A percentile compares a stretch with the other conserved stretches of the same genome.
These are phyloP conservation scores for Penicillium soppii DNA, from an alignment of 495 filamentous ascomycete genomes.

Conservation along the genomic window DNA sequence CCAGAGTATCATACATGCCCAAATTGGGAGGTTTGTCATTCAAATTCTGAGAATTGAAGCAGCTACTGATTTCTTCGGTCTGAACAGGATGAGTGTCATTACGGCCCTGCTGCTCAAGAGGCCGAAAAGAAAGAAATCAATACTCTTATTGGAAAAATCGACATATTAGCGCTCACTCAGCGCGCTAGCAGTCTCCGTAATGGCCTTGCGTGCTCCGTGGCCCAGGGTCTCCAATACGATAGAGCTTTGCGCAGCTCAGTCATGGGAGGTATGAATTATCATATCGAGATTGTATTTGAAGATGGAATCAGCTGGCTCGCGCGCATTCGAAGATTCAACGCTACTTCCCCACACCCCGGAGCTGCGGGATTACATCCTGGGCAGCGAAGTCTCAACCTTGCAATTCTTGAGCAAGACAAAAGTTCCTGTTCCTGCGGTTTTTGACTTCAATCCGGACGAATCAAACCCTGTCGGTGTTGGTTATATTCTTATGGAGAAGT, in stretches of 20 bases:
- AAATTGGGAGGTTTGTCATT: no score
- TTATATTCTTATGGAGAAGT: slow-evolving; percentile 45
- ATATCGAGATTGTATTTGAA: slow-evolving; percentile 26
- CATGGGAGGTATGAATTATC: slow-evolving; percentile 40
- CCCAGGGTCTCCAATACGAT: slow-evolving; percentile 26
- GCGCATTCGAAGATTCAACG: slow-evolving; percentile 27
- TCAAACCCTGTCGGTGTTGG: slow-evolving; percentile 34
- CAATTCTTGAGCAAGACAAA: slow-evolving; percentile 29
- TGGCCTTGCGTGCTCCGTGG: slow-evolving; percentile 24
- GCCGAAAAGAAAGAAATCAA: slow-evolving; percentile 28
- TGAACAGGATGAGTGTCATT: slow-evolving; percentile 27
- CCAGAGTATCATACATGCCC: slow-evolving; percentile 21
- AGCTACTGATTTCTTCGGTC: no score
- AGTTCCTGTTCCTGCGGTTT: slow-evolving; percentile 28
- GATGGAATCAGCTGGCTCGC: slow-evolving; percentile 29
- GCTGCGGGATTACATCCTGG: slow-evolving; percentile 30
- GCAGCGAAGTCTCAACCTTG: slow-evolving; percentile 34
- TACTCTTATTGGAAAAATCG: slow-evolving; percentile 28
- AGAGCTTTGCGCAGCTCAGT: slow-evolving; percentile 25
- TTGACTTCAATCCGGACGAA: slow-evolving; percentile 26
- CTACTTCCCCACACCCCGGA: slow-evolving; percentile 30
- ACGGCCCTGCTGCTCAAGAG: slow-evolving; percentile 20
- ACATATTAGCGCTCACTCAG: slow-evolving; percentile 23
- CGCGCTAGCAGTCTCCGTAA: slow-evolving; percentile 20
- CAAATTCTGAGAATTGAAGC: background rate